A percentile compares a stretch with the other conserved stretches of the same genome.
phyloP scores from a whole-genome alignment of 768 basidiomycete species.

The Leccinum obscurum region DNA sequence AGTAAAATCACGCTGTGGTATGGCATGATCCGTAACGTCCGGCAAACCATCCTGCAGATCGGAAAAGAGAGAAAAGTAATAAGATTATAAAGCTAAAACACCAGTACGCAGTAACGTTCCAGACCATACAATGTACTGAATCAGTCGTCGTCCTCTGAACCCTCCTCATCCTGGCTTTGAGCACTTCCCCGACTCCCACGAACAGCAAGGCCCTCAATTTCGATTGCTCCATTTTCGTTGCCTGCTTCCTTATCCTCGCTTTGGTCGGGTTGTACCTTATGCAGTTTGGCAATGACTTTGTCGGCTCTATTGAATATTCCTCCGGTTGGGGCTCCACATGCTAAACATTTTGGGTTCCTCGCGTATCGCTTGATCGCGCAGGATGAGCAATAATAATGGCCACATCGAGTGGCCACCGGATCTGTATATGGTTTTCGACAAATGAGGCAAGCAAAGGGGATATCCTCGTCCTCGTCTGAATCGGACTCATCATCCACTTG shows the following conservation, averaged over 20 bases:
- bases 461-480: slow-evolving; percentile 78
- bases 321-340: slow-evolving; percentile 89
- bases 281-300: slow-evolving; percentile 86
- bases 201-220: slow-evolving; percentile 60
- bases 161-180: slow-evolving; percentile 26
- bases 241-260: slow-evolving; percentile 46
- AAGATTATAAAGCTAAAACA: slow-evolving; percentile 26
- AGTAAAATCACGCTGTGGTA: not conserved
- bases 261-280: slow-evolving; percentile 64
- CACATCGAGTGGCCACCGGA: slow-evolving; percentile 94
- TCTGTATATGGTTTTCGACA: slow-evolving; percentile 94
- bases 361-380: slow-evolving; percentile 95
- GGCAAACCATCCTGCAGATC: not conserved
- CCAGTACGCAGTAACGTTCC: slow-evolving; percentile 34
- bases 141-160: slow-evolving; percentile 34
- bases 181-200: slow-evolving; percentile 26
- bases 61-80: slow-evolving; percentile 18
- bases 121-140: slow-evolving; percentile 26
- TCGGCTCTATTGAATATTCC: slow-evolving; percentile 97
- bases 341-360: slow-evolving; percentile 93
- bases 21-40: not conserved
- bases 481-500: slow-evolving; percentile 56
- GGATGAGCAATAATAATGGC: slow-evolving; percentile 93
- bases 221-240: slow-evolving; percentile 41
- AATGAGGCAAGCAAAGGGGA: slow-evolving; percentile 98